Conservation (phyloP, 2,329 filamentous ascomycete genomes). For the Nannizziopsis barbatae region DNA sequence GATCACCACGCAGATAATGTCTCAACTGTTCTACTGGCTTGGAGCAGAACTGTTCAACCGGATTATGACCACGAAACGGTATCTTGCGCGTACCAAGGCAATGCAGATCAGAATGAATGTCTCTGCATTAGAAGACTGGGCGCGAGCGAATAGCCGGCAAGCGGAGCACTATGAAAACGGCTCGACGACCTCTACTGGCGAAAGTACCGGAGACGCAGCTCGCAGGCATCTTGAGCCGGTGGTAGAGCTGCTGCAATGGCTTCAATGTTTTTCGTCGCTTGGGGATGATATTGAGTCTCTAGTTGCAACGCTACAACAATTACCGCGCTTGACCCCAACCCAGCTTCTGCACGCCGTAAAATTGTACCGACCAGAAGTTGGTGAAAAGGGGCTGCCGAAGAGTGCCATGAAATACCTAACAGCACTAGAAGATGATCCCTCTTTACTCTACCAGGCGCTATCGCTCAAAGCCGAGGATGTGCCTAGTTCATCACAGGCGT, state of each 20-base stretch:
- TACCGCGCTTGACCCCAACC: constrained; percentile 71
- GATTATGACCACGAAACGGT: constrained; percentile 92
- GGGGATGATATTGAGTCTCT: constrained; percentile 83
- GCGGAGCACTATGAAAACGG: constrained; percentile 94
- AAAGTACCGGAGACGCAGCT: constrained; percentile 74
- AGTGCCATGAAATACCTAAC: constrained; percentile 77
- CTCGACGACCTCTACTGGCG: constrained; percentile 71
- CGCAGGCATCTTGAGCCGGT: constrained; percentile 77
- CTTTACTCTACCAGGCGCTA: constrained; percentile 38
- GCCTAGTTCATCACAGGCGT: constrained; percentile 17
- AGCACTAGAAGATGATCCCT: constrained; percentile 64
- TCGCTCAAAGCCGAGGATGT: constrained; percentile 25
- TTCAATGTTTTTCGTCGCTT: constrained; percentile 93
- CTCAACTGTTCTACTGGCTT: constrained; percentile 92
- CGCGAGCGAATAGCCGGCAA: constrained; percentile 79
- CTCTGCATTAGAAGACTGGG: constrained; percentile 91
- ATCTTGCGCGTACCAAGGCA: constrained; percentile 88
- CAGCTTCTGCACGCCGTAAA: constrained; percentile 87
- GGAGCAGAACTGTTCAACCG: constrained; percentile 94
- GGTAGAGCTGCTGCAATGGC: constrained; percentile 90
- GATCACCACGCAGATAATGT: constrained; percentile 81
- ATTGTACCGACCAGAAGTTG: constrained; percentile 88
- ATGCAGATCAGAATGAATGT: constrained; percentile 99
- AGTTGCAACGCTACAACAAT: constrained; percentile 76
- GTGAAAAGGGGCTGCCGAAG: constrained; percentile 83